Evolutionary conservation across 2,329 filamentous ascomycete species (phyloP).

Genomic region (Trichoderma simmonsii): DNA sequence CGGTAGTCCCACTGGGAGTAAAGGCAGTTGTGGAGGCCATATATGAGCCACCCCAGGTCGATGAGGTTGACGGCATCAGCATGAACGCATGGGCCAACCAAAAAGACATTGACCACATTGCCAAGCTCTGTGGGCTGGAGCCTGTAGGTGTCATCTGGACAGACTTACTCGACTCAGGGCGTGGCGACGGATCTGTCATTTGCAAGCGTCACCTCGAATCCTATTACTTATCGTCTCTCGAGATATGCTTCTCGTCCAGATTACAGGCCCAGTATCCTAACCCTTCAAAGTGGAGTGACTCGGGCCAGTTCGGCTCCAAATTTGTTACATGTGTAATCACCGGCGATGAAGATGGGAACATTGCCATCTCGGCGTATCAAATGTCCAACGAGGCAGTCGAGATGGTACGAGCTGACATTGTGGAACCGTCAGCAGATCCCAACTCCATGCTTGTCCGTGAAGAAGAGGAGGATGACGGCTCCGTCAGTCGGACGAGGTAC

Average conservation of each 20-base stretch:
- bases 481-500: constrained; percentile 69
- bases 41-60: constrained; percentile 89
- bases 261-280: constrained; percentile 87
- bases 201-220: constrained; percentile 97
- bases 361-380: constrained; percentile 88
- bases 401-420: constrained; percentile 92
- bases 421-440: constrained; percentile 92
- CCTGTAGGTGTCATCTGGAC: constrained; percentile 93
- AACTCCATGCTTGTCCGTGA: constrained; percentile 90
- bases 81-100: constrained; percentile 83
- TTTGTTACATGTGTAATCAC: constrained; percentile 96
- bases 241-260: constrained; percentile 84
- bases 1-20: constrained; percentile 86
- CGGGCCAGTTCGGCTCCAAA: constrained; percentile 87
- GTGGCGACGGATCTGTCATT: constrained; percentile 78
- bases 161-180: constrained; percentile 79
- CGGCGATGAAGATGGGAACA: constrained; percentile 86
- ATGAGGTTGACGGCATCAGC: constrained; percentile 85
- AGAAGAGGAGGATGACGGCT: constrained; percentile 79
- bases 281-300: constrained; percentile 94
- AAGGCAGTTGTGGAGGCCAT: constrained; percentile 97
- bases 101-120: constrained; percentile 74
- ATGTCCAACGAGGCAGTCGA: constrained; percentile 94
- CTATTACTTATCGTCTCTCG: constrained; percentile 88
- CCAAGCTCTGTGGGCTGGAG: constrained; percentile 78